Evolutionary conservation across 78 protist species (phyloP).

Genomic region (Monosiga brevicollis): DNA sequence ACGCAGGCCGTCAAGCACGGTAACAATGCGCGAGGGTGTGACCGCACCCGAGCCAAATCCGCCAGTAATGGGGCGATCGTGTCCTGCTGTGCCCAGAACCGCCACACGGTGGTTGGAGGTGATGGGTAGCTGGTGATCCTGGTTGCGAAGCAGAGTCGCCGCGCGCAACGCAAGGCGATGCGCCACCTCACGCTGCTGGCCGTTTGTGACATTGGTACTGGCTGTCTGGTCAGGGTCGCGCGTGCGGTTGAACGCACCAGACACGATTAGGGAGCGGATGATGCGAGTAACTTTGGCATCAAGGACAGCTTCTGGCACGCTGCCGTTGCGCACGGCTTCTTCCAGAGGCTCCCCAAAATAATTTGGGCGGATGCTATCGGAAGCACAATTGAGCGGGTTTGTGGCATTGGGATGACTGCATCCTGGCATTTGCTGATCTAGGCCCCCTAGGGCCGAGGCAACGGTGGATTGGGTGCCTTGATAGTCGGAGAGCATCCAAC

Average conservation of each 20-base stretch:
- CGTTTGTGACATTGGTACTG: not conserved
- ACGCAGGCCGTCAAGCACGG: no score
- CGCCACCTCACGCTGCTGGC: not conserved
- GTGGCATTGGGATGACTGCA: no score
- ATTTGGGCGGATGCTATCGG: no score
- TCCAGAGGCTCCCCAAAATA: constrained; percentile 14
- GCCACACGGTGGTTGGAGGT: no score
- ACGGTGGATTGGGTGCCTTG: constrained; percentile 6
- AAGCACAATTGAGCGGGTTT: no score
- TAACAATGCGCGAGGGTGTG: no score
- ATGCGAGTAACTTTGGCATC: constrained; percentile 14
- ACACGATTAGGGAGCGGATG: not conserved
- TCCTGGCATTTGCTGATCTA: constrained; percentile 27
- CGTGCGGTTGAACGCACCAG: not conserved
- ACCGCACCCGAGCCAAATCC: no score
- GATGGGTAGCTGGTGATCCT: no score
- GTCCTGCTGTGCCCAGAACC: no score
- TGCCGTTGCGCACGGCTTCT: not conserved
- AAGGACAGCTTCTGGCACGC: not conserved
- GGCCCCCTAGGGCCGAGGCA: constrained; percentile 2
- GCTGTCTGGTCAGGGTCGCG: not conserved
- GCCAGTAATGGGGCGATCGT: no score
- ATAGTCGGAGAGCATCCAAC: constrained; percentile 34
- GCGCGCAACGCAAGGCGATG: not conserved
- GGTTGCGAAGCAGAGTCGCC: constrained; percentile 5